Conservation (phyloP, 2,329 filamentous ascomycete genomes). For the Aspergillus ustus region DNA sequence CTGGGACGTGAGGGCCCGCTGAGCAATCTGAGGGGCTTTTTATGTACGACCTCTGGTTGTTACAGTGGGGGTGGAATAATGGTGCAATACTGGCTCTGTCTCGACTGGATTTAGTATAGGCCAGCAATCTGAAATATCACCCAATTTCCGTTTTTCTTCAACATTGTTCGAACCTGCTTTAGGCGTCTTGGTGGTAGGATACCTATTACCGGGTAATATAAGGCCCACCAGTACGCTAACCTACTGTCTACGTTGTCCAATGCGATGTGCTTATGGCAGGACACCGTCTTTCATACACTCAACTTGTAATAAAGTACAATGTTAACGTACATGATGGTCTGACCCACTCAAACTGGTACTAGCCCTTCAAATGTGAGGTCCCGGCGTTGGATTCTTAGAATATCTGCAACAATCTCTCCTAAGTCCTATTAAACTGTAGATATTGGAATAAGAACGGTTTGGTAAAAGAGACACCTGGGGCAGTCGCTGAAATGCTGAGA, state of each 20-base stretch:
- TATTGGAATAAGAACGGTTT: constrained; percentile 6
- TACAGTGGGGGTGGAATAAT: constrained; percentile 28
- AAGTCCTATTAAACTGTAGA: constrained; percentile 2
- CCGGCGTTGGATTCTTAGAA: constrained; percentile 4
- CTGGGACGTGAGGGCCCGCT: constrained; percentile 21
- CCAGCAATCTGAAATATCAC: constrained; percentile 39
- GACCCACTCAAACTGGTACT: background rate
- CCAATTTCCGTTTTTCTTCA: constrained; percentile 27
- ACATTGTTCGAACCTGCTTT: background rate
- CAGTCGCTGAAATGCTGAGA: background rate
- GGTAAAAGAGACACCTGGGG: background rate
- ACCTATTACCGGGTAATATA: background rate
- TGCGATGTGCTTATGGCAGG: too few relatives aligned
- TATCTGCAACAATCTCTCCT: constrained; percentile 6
- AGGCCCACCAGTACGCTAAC: background rate
- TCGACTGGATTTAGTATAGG: constrained; percentile 36
- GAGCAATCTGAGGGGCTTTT: constrained; percentile 21
- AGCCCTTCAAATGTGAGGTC: background rate
- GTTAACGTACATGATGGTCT: background rate
- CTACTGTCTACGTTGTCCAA: background rate
- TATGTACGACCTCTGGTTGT: constrained; percentile 28
- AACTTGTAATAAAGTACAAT: background rate
- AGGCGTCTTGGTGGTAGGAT: background rate
- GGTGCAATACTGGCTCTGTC: constrained; percentile 33
- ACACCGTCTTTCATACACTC: background rate